A percentile compares a stretch with the other conserved stretches of the same genome.
These are phyloP conservation scores for Candida pini DNA, from an alignment of 805 yeast genomes.

Conservation along the genomic window DNA sequence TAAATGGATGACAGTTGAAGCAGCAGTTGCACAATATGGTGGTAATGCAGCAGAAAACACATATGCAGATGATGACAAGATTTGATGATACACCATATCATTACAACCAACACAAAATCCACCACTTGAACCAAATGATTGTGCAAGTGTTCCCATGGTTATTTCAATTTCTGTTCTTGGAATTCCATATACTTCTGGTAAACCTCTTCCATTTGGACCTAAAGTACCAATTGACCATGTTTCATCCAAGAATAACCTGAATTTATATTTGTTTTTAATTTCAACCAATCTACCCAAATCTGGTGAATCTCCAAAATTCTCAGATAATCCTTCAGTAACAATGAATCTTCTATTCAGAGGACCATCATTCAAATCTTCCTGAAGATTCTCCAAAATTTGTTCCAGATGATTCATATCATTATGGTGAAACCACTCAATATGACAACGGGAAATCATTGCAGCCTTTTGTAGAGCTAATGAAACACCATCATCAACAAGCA, in stretches of 20 bases:
- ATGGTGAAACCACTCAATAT: slow-evolving; percentile 78
- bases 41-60: slow-evolving; percentile 95
- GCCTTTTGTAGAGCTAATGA: slow-evolving; percentile 83
- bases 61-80: slow-evolving; percentile 83
- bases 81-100: slow-evolving; percentile 86
- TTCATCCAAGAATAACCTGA: slow-evolving; percentile 84
- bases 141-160: slow-evolving; percentile 82
- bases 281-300: slow-evolving; percentile 62
- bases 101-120: slow-evolving; percentile 87
- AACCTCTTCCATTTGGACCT: slow-evolving; percentile 82
- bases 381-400: slow-evolving; percentile 53
- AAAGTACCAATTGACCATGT: slow-evolving; percentile 78
- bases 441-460: slow-evolving; percentile 77
- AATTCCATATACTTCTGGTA: slow-evolving; percentile 66
- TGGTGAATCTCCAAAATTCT: slow-evolving; percentile 74
- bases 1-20: slow-evolving; percentile 41
- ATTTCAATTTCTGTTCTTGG: slow-evolving; percentile 73
- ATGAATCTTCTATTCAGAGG: slow-evolving; percentile 88
- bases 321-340: slow-evolving; percentile 86
- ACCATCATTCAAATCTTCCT: slow-evolving; percentile 55
- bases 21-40: slow-evolving; percentile 74
- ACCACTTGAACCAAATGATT: slow-evolving; percentile 78
- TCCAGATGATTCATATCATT: slow-evolving; percentile 84
- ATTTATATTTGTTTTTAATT: slow-evolving; percentile 77
- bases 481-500: slow-evolving; percentile 79